Percentiles rank a stretch among this genome's conserved stretches.
phyloP scores from a whole-genome alignment of 768 basidiomycete genomes.

The Agrocybe pediades region DNA sequence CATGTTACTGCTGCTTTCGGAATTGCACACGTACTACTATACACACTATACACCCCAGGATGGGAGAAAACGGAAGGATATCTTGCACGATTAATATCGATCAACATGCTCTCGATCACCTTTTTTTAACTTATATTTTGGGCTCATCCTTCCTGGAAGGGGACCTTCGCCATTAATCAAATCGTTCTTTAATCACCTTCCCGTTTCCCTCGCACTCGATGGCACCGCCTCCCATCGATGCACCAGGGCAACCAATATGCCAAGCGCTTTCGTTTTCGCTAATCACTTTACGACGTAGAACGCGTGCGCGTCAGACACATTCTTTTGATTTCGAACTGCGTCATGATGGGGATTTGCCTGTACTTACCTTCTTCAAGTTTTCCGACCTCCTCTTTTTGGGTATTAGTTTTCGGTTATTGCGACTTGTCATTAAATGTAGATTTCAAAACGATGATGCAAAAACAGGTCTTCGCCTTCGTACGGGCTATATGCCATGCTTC shows the following conservation, averaged over 20 bases:
- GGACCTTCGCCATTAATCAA: not conserved
- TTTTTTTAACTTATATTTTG: not conserved
- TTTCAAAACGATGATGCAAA: no score
- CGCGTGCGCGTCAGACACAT: not conserved
- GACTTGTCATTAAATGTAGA: no score
- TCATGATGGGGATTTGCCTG: no score
- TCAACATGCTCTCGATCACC: not conserved
- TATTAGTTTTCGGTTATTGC: no score
- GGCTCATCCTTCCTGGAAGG: not conserved
- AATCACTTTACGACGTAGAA: not conserved
- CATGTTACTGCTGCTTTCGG: not conserved
- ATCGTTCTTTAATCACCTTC: not conserved
- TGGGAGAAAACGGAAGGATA: constrained; percentile 1
- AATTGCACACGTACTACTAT: constrained; percentile 5
- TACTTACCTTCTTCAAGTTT: no score
- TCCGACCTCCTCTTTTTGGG: no score
- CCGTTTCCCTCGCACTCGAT: not conserved
- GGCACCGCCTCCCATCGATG: not conserved
- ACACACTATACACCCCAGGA: not conserved
- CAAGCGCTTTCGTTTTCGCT: not conserved
- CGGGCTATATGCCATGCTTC: no score
- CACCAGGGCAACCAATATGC: not conserved
- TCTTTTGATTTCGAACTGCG: no score
- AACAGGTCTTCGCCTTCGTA: no score
- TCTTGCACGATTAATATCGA: not conserved